These are phyloP conservation scores for Setaria viridis DNA, from an alignment of 202 grass and related monocot species.

Conservation along the genomic window DNA sequence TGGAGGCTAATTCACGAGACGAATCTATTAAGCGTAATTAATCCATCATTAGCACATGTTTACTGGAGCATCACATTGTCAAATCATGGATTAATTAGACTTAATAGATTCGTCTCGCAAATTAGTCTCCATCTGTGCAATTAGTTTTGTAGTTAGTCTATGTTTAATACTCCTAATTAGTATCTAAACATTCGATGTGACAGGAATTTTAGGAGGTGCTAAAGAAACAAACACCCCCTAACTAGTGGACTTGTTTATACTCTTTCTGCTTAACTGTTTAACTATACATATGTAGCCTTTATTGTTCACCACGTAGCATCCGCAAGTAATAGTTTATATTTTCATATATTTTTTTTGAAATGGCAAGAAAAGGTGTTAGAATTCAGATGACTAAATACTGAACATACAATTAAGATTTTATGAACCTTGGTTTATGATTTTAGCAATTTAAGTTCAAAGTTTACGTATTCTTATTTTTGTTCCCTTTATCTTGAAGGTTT, in stretches of 20 bases:
- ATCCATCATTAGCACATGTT: too few species aligned
- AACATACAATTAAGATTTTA: neutral
- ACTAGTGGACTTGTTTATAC: neutral
- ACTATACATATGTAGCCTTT: neutral
- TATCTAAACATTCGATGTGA: too few species aligned
- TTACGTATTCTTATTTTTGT: neutral
- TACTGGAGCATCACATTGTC: too few species aligned
- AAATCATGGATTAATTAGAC: too few species aligned
- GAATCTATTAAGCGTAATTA: too few species aligned
- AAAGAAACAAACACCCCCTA: too few species aligned
- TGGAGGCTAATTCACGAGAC: too few species aligned
- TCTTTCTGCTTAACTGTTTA: neutral
- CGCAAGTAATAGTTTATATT: neutral
- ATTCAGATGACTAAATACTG: neutral
- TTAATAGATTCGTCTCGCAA: too few species aligned
- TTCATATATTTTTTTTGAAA: neutral
- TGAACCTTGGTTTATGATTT: neutral
- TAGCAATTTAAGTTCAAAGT: neutral
- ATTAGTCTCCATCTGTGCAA: too few species aligned
- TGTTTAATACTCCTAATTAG: too few species aligned
- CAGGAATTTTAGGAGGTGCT: too few species aligned
- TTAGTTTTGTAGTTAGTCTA: too few species aligned
- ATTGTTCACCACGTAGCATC: neutral
- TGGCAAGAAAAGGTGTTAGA: neutral
- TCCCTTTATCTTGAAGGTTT: constrained; percentile 59